Conservation (phyloP, 73 alveolate species). For the Paramecium bursaria region DNA sequence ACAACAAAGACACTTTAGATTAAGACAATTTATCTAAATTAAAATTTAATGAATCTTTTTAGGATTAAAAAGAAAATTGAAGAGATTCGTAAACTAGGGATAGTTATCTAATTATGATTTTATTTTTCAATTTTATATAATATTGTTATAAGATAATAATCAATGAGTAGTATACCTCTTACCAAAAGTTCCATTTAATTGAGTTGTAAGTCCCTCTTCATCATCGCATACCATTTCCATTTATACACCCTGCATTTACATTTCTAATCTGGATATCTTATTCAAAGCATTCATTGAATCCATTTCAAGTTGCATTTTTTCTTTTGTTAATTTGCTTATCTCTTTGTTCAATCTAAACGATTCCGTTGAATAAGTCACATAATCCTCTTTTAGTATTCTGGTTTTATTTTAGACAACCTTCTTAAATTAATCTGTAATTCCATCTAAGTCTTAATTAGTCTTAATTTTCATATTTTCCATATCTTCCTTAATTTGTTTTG, state of each 20-base stretch:
- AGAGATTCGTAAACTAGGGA: slow-evolving; percentile 29
- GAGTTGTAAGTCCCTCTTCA: slow-evolving; percentile 4
- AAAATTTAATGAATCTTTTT: slow-evolving; percentile 25
- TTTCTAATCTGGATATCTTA: slow-evolving; percentile 4
- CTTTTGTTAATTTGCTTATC: slow-evolving; percentile 49
- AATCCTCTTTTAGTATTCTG: slow-evolving; percentile 43
- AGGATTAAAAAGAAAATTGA: slow-evolving; percentile 47
- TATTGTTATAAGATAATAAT: slow-evolving; percentile 26
- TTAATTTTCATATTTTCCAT: slow-evolving; percentile 42
- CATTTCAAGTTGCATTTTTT: slow-evolving; percentile 16
- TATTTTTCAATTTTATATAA: neutral
- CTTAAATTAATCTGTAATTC: neutral
- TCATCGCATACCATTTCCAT: slow-evolving; percentile 50
- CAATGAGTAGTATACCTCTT: slow-evolving; percentile 45
- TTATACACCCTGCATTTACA: slow-evolving; percentile 32
- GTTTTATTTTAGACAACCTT: neutral
- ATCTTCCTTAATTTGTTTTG: slow-evolving; percentile 20
- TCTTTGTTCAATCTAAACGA: slow-evolving; percentile 46
- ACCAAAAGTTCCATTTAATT: slow-evolving; percentile 55
- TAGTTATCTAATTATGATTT: neutral
- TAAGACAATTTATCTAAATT: slow-evolving; percentile 7
- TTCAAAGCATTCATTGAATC: slow-evolving; percentile 5
- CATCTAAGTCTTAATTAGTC: neutral
- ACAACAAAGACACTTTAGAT: neutral
- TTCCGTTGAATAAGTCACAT: slow-evolving; percentile 40